phyloP scores from a whole-genome alignment of 352 stramenopile genomes.

The Aphanomyces stellatus region DNA sequence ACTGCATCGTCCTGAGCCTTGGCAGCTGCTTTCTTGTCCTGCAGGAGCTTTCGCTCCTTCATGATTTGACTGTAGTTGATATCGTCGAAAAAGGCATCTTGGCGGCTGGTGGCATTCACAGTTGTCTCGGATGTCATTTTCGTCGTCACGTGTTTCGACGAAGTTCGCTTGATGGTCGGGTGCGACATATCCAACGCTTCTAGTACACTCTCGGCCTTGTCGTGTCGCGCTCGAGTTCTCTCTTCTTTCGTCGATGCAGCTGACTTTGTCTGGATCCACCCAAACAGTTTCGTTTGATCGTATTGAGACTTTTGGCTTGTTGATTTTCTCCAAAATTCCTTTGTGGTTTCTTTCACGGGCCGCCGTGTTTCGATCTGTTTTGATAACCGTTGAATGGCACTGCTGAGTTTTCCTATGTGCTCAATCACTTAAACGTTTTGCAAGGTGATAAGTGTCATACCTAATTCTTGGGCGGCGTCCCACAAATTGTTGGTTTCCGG shows the following conservation, averaged over 20 bases:
- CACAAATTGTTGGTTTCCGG: background rate
- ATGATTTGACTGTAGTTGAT: background rate
- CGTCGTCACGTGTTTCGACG: conserved; percentile 3
- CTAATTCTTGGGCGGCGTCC: background rate
- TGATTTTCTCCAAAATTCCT: too few species aligned
- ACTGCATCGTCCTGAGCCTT: background rate
- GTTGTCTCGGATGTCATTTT: background rate
- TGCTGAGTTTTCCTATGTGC: background rate
- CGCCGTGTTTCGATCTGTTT: background rate
- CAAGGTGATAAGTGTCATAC: background rate
- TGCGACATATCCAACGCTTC: too few species aligned
- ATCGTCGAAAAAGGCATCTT: conserved; percentile 16
- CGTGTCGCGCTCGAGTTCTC: background rate
- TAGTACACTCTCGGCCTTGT: background rate
- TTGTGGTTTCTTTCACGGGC: too few species aligned
- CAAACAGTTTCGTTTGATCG: background rate
- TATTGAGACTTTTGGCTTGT: background rate
- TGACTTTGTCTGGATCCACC: background rate
- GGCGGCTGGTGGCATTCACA: background rate
- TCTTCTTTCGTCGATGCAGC: background rate
- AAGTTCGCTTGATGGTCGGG: background rate
- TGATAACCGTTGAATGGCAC: background rate
- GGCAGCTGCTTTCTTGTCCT: background rate
- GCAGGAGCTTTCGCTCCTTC: background rate
- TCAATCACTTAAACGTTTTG: background rate